Conservation (phyloP, 2,329 filamentous ascomycete species). For the Beauveria brongniartii region DNA sequence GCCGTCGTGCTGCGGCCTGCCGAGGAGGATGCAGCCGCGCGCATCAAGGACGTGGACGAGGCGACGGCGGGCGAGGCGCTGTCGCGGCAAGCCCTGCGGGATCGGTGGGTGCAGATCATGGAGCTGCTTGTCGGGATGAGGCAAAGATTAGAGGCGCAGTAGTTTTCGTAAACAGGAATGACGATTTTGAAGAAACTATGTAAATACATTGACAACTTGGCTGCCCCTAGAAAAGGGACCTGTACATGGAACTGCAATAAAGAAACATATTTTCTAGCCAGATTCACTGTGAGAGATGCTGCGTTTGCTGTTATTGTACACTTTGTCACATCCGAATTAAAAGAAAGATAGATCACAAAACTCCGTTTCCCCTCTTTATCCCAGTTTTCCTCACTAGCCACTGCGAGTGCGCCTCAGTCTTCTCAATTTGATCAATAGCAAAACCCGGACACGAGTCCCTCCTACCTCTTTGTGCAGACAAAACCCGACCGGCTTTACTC, state of each 20-base stretch:
- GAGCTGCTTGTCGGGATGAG: conserved; percentile 26
- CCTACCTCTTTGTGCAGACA: neutral
- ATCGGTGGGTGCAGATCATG: conserved; percentile 31
- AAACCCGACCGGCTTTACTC: conserved; percentile 36
- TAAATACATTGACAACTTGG: too few relatives aligned
- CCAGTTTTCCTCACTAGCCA: neutral
- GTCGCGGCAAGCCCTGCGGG: neutral
- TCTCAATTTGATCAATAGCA: neutral
- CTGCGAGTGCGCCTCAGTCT: neutral
- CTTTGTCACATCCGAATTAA: neutral
- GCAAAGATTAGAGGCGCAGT: conserved; percentile 12
- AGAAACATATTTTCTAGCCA: neutral
- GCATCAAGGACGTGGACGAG: conserved; percentile 22
- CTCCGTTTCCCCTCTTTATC: neutral
- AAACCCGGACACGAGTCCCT: neutral
- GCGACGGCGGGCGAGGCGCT: conserved; percentile 21
- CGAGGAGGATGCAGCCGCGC: conserved; percentile 23
- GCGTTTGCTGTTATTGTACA: conserved; percentile 6
- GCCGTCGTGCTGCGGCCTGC: conserved; percentile 29
- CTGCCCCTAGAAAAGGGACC: neutral
- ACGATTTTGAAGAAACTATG: too few relatives aligned
- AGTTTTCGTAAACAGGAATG: conserved; percentile 1
- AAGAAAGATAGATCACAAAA: neutral
- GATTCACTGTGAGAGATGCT: neutral
- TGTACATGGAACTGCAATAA: neutral